Percentiles rank a stretch among this genome's conserved stretches.
Conservation (phyloP, 371 early-diverging fungal genomes). For the Gilbertella persicaria region DNA sequence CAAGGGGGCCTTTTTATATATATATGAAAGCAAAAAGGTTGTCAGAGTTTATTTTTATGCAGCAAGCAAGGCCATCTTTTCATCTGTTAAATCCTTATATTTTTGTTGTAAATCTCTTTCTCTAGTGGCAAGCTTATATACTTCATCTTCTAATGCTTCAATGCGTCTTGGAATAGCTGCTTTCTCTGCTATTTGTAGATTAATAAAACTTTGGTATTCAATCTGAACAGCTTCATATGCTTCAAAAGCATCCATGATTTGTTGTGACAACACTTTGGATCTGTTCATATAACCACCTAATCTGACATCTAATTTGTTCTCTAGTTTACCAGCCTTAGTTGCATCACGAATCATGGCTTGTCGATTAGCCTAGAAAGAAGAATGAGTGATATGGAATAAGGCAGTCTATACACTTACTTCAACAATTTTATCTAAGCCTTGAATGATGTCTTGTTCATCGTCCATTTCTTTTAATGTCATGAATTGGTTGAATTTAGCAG, state of each 20-base stretch:
- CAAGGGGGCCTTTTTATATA: not conserved
- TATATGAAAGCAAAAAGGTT: not conserved
- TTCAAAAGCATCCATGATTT: constrained; percentile 61
- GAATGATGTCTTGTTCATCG: constrained; percentile 42
- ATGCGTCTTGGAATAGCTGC: constrained; percentile 70
- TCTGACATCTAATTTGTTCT: constrained; percentile 77
- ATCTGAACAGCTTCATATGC: constrained; percentile 66
- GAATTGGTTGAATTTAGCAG: constrained; percentile 43
- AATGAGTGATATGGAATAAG: constrained; percentile 1
- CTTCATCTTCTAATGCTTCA: constrained; percentile 67
- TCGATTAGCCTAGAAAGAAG: constrained; percentile 55
- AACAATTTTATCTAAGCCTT: constrained; percentile 46
- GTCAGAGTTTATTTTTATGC: not conserved
- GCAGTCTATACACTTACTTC: constrained; percentile 28
- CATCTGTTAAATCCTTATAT: constrained; percentile 66
- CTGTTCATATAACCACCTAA: constrained; percentile 83
- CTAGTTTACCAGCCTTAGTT: constrained; percentile 77
- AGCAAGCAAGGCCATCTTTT: constrained; percentile 32
- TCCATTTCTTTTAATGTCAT: constrained; percentile 41
- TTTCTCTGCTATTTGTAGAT: constrained; percentile 58
- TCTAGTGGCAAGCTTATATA: constrained; percentile 56
- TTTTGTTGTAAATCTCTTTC: constrained; percentile 75
- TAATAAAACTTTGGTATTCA: constrained; percentile 67
- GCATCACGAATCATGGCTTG: constrained; percentile 79
- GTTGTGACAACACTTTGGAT: constrained; percentile 59